Base-by-base conservation (phyloP, 2,329 filamentous ascomycete species). In the Colletotrichum incanum region DNA sequence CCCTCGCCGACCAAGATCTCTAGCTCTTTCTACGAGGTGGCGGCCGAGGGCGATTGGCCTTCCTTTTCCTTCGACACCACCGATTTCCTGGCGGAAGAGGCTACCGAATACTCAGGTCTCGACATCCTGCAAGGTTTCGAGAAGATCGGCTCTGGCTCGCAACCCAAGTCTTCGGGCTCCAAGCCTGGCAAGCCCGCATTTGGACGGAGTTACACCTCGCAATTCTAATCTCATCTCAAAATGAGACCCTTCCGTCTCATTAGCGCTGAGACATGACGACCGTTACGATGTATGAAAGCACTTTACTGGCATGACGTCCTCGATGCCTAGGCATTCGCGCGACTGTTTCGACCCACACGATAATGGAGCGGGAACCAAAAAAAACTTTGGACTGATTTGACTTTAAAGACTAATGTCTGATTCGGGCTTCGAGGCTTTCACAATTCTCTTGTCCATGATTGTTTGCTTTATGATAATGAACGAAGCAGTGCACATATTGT, bases 121-220 rank as follows among this genome's bases (percentile, higher is more conserved):
- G 93, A 95, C 76, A 92, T 95, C 75, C 87, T 93, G 56, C 91
- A 93, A 78, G 92, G 92, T 12, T 95, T 94, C 77, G 90, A 92
- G 79, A 93, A 92, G 83, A 94, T 95, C 78, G 93, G 93, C 58
- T 83, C 85, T 56, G 84, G 79, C 74, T 78, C 78, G 39, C 79
- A 83, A 73, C 54, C 78, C 71, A 80, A 80, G 72, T 79, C 76
- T 50, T 73, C 77, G 43, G 77, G 77, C 69, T 75, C 78, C 65
- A 77, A 78, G 56, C 76, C 78, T 62, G 59, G 74, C 37, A 85
- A 84, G 75, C 81, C 83, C 54, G 74, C 73, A 54, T 73, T 82
- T 63, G 80, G 79, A 72, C 82, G 81, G 69, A 84, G 79, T 72
- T 82, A 79, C 74, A 83, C 78, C 56, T 81, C 80, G 55, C 77